Percentiles rank a stretch among this genome's conserved stretches.
Evolutionary conservation across 2,329 filamentous ascomycete species (phyloP).

Genomic region (Neocucurbitaria cava): DNA sequence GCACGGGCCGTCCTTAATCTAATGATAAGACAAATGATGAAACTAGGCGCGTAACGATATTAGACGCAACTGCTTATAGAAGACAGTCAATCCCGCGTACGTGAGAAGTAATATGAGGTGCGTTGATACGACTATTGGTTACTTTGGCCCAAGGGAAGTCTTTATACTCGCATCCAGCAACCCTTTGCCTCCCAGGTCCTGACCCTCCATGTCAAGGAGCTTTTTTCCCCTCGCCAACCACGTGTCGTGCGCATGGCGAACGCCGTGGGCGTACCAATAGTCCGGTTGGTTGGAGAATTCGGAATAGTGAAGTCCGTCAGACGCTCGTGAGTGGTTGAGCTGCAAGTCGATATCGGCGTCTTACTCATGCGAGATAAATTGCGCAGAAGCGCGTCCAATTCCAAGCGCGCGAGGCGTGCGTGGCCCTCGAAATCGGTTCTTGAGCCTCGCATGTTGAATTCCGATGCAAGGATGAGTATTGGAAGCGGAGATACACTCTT

Average conservation of each 20-base stretch:
- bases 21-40: conserved; percentile 19
- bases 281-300: neutral
- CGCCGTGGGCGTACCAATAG: conserved; percentile 2
- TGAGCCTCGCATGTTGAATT: conserved; percentile 9
- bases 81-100: neutral
- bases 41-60: conserved; percentile 13
- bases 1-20: conserved; percentile 6
- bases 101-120: neutral
- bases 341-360: neutral
- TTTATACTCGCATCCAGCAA: neutral
- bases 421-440: neutral
- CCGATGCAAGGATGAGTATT: conserved; percentile 20
- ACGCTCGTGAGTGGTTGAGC: neutral
- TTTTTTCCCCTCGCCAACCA: neutral
- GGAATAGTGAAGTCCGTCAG: neutral
- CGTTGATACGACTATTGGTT: neutral
- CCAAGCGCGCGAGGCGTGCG: neutral
- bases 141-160: neutral
- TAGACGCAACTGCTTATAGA: neutral
- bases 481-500: neutral
- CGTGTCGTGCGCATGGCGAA: conserved; percentile 1
- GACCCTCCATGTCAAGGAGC: neutral
- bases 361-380: neutral
- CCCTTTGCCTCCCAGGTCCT: neutral
- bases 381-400: neutral